Evolutionary conservation across 371 early-diverging fungal species (phyloP), one percentile per base, ranked within the genome.

Genomic region (Mortierella sp.): DNA sequence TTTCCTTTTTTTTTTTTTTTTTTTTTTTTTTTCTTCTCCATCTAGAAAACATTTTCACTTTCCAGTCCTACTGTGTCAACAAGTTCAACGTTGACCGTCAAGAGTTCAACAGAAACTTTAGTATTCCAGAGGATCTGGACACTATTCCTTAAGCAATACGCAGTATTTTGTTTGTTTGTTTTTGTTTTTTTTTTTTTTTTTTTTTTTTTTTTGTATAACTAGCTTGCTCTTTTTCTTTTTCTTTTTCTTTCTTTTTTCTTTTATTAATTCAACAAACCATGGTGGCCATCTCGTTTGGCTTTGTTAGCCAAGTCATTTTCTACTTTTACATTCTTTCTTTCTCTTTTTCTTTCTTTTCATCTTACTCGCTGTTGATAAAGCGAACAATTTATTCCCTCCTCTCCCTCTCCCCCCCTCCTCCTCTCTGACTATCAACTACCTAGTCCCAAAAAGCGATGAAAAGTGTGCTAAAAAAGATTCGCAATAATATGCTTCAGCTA

Each of bases 1-100:
- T 16, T 60, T 26, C 44, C 0, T 57, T 23, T 30, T 47, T 15
- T 43, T 37, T n/a, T 25, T 62, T n/a, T 14, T 55, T 16, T 30
- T n/a, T 21, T 43, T n/a, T 52, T 11, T 50, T 28, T 28, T 68
- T 19, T 46, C 52, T 44, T 25, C 18, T 16, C 29, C 64, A 15
- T 23, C 46, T 70, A 87, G 98, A 98, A 53, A 96, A 96, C 60
- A 91, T 99, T 15, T 97, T 96, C 87, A 83, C 86, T 12, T 81
- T 98, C 45, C 93, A 96, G 81, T 85, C 91, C 16, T 96, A 96
- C 83, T 91, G 94, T 69, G 80, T 86, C 58, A 86, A 93, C 64
- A 94, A 91, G 69, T 96, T 94, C 82, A 84, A 83, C 60, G 89
- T 96, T 53, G 89, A 91, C 9, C 79, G 88, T 30, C 81, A 76